Conservation (phyloP, 805 yeast genomes). For the Cyberlindnera mrakii region DNA sequence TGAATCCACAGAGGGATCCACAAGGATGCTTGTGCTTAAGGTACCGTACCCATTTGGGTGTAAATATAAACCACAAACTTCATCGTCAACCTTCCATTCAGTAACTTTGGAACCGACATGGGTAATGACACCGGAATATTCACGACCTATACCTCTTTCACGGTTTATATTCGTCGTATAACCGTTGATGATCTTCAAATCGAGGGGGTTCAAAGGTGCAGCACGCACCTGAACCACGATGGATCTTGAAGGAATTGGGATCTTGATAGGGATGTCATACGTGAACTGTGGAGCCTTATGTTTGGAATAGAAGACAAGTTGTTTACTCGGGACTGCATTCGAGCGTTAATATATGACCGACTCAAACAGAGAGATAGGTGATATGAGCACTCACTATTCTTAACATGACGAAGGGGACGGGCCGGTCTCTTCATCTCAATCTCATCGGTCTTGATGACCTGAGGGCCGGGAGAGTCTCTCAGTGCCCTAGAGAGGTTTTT, state of each 20-base stretch:
- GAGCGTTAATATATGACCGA: background rate
- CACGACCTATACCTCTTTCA: conserved; percentile 65
- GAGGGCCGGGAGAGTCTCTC: conserved; percentile 5
- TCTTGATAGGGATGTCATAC: conserved; percentile 44
- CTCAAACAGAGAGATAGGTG: no score
- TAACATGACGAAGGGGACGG: conserved; percentile 46
- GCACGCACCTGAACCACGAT: conserved; percentile 54
- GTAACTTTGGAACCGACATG: conserved; percentile 40
- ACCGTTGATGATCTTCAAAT: conserved; percentile 52
- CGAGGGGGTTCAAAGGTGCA: conserved; percentile 62
- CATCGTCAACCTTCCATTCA: conserved; percentile 49
- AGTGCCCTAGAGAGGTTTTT: conserved; percentile 6
- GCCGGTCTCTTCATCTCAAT: conserved; percentile 30
- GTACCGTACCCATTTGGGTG: conserved; percentile 53
- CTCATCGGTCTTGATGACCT: conserved; percentile 6
- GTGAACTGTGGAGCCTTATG: conserved; percentile 36
- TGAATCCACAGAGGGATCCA: conserved; percentile 48
- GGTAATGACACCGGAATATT: conserved; percentile 55
- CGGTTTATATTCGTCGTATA: conserved; percentile 46
- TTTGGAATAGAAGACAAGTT: conserved; percentile 35
- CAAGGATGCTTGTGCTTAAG: conserved; percentile 47
- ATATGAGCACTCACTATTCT: conserved; percentile 19
- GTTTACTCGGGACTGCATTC: conserved; percentile 39
- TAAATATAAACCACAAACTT: conserved; percentile 55
- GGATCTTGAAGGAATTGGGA: conserved; percentile 39